These are phyloP conservation scores for Aureobasidium sp. DNA, from an alignment of 2,329 filamentous ascomycete genomes.

Conservation along the genomic window DNA sequence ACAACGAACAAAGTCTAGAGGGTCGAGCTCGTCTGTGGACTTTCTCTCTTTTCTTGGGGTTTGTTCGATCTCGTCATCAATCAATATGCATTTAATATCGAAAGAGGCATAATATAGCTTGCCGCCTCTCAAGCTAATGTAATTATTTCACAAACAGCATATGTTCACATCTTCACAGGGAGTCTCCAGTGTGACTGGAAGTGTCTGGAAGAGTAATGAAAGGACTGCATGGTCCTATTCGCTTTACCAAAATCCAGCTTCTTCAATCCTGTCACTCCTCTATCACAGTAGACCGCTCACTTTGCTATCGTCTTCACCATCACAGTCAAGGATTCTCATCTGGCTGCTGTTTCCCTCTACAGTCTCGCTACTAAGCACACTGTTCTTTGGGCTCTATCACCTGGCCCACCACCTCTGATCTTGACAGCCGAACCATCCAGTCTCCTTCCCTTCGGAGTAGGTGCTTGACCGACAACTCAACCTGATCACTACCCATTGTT, in stretches of 20 bases:
- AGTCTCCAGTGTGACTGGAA: neutral
- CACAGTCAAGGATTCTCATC: neutral
- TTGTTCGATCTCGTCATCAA: neutral
- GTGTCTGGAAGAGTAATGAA: neutral
- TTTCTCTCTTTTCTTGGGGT: neutral
- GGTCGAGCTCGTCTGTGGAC: neutral
- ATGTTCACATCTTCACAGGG: neutral
- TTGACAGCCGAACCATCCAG: neutral
- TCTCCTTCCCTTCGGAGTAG: neutral
- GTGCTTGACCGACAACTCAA: neutral
- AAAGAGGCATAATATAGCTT: constrained; percentile 1
- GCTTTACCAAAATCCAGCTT: neutral
- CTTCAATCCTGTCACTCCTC: neutral
- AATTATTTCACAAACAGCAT: neutral
- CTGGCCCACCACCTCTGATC: neutral
- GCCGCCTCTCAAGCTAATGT: constrained; percentile 1
- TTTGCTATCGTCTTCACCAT: neutral
- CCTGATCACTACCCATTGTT: neutral
- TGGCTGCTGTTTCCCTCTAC: neutral
- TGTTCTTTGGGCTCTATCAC: neutral
- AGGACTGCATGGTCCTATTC: neutral
- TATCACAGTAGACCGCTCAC: neutral
- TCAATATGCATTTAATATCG: neutral
- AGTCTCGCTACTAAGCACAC: neutral
- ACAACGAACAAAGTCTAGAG: neutral